Evolutionary conservation across 2,329 filamentous ascomycete species (phyloP).

Genomic region (Cordyceps fumosorosea): DNA sequence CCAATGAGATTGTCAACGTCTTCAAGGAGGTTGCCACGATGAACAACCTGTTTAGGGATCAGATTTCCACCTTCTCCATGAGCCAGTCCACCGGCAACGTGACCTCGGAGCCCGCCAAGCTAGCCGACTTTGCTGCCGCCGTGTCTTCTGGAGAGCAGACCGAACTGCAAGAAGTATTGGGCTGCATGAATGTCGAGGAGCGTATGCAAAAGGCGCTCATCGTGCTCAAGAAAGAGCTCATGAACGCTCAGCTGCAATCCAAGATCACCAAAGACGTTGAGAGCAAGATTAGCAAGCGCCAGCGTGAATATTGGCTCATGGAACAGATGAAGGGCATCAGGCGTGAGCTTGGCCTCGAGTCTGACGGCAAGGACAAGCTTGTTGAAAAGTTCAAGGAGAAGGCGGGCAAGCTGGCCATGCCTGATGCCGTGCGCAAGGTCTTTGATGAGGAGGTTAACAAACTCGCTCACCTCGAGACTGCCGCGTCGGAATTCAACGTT

Average conservation of each 20-base stretch:
- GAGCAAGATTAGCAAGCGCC: conserved; percentile 92
- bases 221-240: conserved; percentile 94
- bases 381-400: conserved; percentile 98
- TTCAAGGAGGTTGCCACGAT: conserved; percentile 95
- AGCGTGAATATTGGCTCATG: conserved; percentile 97
- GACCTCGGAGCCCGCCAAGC: conserved; percentile 86
- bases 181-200: conserved; percentile 84
- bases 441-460: conserved; percentile 99
- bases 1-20: conserved; percentile 96
- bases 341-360: conserved; percentile 90
- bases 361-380: conserved; percentile 95
- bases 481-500: conserved; percentile 96
- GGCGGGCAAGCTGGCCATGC: conserved; percentile 89
- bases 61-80: conserved; percentile 95
- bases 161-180: conserved; percentile 87
- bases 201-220: conserved; percentile 85
- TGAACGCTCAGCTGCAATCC: conserved; percentile 94
- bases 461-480: conserved; percentile 87
- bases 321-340: conserved; percentile 99
- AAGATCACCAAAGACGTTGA: conserved; percentile 99
- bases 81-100: conserved; percentile 93
- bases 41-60: conserved; percentile 92
- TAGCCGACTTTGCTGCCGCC: conserved; percentile 94
- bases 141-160: conserved; percentile 90
- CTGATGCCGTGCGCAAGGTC: conserved; percentile 90